Conservation (phyloP, 1,139 yeast genomes). For the Williopsis jadinii region DNA sequence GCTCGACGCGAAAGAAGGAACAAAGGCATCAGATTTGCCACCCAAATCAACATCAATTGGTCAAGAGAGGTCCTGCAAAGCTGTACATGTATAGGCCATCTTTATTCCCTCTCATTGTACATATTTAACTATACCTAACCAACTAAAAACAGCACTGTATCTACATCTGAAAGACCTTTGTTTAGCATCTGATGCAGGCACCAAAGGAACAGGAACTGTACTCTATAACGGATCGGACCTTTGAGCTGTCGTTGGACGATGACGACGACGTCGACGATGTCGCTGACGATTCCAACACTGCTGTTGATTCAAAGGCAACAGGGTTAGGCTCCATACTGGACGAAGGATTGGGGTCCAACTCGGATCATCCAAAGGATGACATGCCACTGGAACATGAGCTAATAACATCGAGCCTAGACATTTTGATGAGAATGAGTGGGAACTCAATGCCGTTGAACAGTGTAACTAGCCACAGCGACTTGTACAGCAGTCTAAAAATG, state of each 20-base stretch:
- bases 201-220: constrained; percentile 6
- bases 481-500: constrained; percentile 4
- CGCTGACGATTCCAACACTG: constrained; percentile 6
- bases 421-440: constrained; percentile 10
- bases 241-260: constrained; percentile 17
- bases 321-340: neutral
- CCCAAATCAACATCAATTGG: no score
- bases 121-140: no score
- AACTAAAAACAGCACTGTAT: no score
- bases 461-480: constrained; percentile 1
- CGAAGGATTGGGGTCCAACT: neutral
- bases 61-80: no score
- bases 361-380: neutral
- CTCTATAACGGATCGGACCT: constrained; percentile 16
- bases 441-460: constrained; percentile 2
- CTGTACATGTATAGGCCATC: no score
- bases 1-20: no score
- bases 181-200: no score
- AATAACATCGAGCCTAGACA: constrained; percentile 1
- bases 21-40: no score
- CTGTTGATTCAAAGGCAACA: neutral
- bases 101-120: no score
- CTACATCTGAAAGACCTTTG: no score
- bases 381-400: neutral
- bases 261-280: constrained; percentile 5